phyloP scores from a whole-genome alignment of 148 eudicot species.

The Fagopyrum tataricum region DNA sequence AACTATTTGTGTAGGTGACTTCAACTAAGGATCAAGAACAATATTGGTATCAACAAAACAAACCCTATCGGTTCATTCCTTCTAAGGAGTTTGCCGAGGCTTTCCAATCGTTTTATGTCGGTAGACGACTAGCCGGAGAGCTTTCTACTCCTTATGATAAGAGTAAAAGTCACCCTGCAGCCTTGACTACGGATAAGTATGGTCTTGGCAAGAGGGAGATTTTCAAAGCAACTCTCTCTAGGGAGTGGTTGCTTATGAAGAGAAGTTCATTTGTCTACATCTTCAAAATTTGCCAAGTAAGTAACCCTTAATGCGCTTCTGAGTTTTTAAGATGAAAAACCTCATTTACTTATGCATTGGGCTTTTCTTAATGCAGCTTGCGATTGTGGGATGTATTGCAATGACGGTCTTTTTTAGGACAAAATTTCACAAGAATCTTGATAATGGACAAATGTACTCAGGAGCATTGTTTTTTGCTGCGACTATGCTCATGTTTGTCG shows the following conservation, averaged over 20 bases:
- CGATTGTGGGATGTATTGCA: slow-evolving; percentile 31
- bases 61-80: slow-evolving; percentile 55
- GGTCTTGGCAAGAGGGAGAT: slow-evolving; percentile 44
- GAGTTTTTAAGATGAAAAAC: too few relatives aligned
- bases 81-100: slow-evolving; percentile 59
- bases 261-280: slow-evolving; percentile 65
- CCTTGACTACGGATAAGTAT: slow-evolving; percentile 49
- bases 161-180: slow-evolving; percentile 69
- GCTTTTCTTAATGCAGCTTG: slow-evolving; percentile 28
- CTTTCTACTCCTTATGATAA: slow-evolving; percentile 52
- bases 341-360: not conserved
- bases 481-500: slow-evolving; percentile 39
- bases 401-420: slow-evolving; percentile 71
- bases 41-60: slow-evolving; percentile 44
- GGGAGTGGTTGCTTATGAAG: slow-evolving; percentile 68
- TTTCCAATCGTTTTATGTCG: slow-evolving; percentile 61
- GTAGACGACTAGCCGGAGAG: slow-evolving; percentile 33
- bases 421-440: slow-evolving; percentile 31
- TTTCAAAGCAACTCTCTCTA: slow-evolving; percentile 41
- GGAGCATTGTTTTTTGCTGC: slow-evolving; percentile 55
- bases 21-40: slow-evolving; percentile 79
- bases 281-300: slow-evolving; percentile 28
- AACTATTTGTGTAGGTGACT: slow-evolving; percentile 45
- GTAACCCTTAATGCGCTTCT: too few relatives aligned
- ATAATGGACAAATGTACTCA: slow-evolving; percentile 38